Evolutionary conservation across 208 protist genomes (phyloP), one percentile per base, ranked within the genome.

Genomic region (Trypanosoma avium): DNA sequence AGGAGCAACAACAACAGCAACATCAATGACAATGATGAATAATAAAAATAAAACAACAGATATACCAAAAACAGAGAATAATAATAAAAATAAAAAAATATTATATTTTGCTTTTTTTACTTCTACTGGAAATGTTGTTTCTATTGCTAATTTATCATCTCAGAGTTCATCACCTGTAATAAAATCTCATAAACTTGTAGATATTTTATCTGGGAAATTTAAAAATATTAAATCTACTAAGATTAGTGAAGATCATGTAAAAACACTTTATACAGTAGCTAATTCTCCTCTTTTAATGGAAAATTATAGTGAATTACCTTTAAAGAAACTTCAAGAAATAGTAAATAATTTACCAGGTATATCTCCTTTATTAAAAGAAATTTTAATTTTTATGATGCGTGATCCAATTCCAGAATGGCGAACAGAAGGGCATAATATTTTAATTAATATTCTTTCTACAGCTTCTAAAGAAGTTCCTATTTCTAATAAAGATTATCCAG

Each of bases 361-460:
- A 40, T 49, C 26, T 38, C 55, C 61, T 26, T 42, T 75, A 13
- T 55, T 90, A 30, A 27, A 35, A 36, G 57, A 67, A 10, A 69
- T 90, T 13, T 30, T 90, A 36, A 33, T 48, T 50, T 60, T 75
- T 40, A 79, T 82, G 63, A 38, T 86, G 47, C 72, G 55, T 57
- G 83, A 90, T 22, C 72, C 79, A 17, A 59, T 78, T 15, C 56
- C 65, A 4, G 72, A 70, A 13, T 91, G 84, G 84, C 75, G 66
- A 43, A 67, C 63, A 3, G 74, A 61, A 21, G 84, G 84, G n/a
- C 69, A 79, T 0, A 64, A 81, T 17, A 49, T 35, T 40, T 65
- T 91, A 12, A 77, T 73, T 22, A 59, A 77, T 32, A 52, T 86
- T n/a, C 76, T 91, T 30, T 57, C 69, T 12, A 35, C 43, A 9